Evolutionary conservation across 768 basidiomycete species (phyloP).

Genomic region (Leccinum barrowsii): DNA sequence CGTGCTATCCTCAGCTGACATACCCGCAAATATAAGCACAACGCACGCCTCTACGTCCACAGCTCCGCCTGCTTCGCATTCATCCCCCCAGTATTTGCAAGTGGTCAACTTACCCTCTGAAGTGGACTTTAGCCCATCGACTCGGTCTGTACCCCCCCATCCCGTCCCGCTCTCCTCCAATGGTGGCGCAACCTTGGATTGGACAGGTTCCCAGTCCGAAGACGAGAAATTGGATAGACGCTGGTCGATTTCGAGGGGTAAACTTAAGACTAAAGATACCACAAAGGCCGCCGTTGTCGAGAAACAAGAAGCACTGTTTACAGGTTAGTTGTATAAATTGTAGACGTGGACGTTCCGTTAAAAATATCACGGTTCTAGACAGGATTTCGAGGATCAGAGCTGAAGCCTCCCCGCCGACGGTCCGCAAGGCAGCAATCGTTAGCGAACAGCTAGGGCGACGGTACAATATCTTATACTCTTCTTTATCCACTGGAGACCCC

Average conservation of each 20-base stretch:
- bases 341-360: background rate
- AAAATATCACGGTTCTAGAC: slow-evolving; percentile 35
- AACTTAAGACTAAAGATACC: slow-evolving; percentile 58
- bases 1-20: slow-evolving; percentile 23
- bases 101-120: slow-evolving; percentile 35
- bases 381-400: slow-evolving; percentile 54
- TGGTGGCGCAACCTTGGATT: slow-evolving; percentile 70
- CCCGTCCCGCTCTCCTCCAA: slow-evolving; percentile 69
- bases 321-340: slow-evolving; percentile 39
- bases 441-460: slow-evolving; percentile 63
- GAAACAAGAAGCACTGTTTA: slow-evolving; percentile 56
- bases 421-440: slow-evolving; percentile 62
- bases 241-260: slow-evolving; percentile 54
- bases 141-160: slow-evolving; percentile 44
- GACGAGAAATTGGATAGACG: slow-evolving; percentile 57
- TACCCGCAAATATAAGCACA: slow-evolving; percentile 23
- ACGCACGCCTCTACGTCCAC: slow-evolving; percentile 34
- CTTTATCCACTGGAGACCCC: slow-evolving; percentile 30
- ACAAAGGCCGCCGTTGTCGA: slow-evolving; percentile 43
- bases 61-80: slow-evolving; percentile 10
- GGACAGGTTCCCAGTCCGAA: slow-evolving; percentile 55
- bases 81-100: slow-evolving; percentile 23
- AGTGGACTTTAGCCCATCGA: slow-evolving; percentile 70
- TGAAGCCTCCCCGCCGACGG: slow-evolving; percentile 48
- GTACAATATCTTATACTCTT: slow-evolving; percentile 52